These are phyloP conservation scores for Hericium erinaceus DNA, from an alignment of 768 basidiomycete species.

Conservation along the genomic window DNA sequence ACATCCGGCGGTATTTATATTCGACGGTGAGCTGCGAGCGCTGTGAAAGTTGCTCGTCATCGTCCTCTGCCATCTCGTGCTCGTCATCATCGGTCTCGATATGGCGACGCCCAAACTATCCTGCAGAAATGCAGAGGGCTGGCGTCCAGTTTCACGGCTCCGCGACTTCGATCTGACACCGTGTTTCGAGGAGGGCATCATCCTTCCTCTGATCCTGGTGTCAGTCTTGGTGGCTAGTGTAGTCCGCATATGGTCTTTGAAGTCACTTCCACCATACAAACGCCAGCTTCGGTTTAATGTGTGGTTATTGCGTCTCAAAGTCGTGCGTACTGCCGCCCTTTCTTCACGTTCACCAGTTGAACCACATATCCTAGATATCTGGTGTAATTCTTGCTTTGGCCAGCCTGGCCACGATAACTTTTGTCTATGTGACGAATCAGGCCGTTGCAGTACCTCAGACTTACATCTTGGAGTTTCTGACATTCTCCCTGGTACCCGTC, in stretches of 20 bases:
- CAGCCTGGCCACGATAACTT: slow-evolving; percentile 35
- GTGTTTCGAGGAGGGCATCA: slow-evolving; percentile 71
- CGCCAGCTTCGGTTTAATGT: slow-evolving; percentile 37
- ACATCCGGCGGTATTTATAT: no score
- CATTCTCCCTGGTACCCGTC: slow-evolving; percentile 36
- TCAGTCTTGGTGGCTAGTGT: slow-evolving; percentile 34
- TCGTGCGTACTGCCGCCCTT: slow-evolving; percentile 38
- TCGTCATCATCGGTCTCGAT: not conserved
- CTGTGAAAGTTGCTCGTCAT: not conserved
- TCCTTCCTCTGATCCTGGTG: slow-evolving; percentile 46
- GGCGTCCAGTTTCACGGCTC: slow-evolving; percentile 45
- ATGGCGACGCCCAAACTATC: not conserved
- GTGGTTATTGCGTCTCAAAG: slow-evolving; percentile 48
- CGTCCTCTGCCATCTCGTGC: not conserved
- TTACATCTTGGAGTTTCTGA: slow-evolving; percentile 50
- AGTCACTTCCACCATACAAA: slow-evolving; percentile 19
- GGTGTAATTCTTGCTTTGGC: slow-evolving; percentile 36
- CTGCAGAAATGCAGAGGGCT: slow-evolving; percentile 57
- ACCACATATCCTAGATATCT: slow-evolving; percentile 30
- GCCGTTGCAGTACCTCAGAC: slow-evolving; percentile 37
- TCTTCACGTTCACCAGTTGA: not conserved
- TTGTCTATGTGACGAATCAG: slow-evolving; percentile 27
- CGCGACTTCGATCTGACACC: slow-evolving; percentile 70
- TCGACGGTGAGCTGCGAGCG: not conserved
- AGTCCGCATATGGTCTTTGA: slow-evolving; percentile 27